Evolutionary conservation across 306 rosid species (phyloP).

Genomic region (Lithocarpus polystachyus): DNA sequence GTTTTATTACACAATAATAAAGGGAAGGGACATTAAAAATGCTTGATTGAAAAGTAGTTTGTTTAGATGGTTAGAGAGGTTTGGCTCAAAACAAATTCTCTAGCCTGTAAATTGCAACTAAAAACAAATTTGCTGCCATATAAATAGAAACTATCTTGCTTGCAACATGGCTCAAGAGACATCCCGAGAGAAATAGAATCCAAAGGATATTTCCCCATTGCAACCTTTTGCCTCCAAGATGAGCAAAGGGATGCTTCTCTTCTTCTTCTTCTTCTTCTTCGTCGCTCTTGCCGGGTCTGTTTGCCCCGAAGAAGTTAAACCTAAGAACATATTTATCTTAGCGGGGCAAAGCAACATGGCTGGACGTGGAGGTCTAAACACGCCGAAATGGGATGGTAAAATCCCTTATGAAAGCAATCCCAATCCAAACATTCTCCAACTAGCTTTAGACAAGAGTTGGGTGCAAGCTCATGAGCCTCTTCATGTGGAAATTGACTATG

Average conservation of each 20-base stretch:
- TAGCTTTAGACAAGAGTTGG: constrained; percentile 49
- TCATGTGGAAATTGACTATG: constrained; percentile 25
- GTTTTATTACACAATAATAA: no score
- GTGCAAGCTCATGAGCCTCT: constrained; percentile 73
- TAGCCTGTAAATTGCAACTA: no score
- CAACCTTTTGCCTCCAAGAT: no score
- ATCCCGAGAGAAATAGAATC: no score
- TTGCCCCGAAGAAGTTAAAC: neutral
- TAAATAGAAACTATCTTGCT: no score
- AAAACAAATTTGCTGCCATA: no score
- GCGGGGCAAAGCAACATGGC: constrained; percentile 99
- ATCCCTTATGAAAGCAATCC: constrained; percentile 46
- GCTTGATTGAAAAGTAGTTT: no score
- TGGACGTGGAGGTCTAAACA: constrained; percentile 73
- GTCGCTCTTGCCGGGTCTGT: constrained; percentile 9
- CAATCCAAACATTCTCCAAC: constrained; percentile 39
- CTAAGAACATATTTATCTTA: constrained; percentile 48
- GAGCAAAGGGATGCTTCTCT: neutral
- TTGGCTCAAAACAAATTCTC: no score
- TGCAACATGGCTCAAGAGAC: no score
- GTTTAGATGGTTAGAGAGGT: no score
- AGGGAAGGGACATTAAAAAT: no score
- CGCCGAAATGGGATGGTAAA: constrained; percentile 54
- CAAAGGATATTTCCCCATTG: no score
- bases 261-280: neutral